These are phyloP conservation scores for Malus hybrid DNA, from an alignment of 331 rosid genomes.

Conservation along the genomic window DNA sequence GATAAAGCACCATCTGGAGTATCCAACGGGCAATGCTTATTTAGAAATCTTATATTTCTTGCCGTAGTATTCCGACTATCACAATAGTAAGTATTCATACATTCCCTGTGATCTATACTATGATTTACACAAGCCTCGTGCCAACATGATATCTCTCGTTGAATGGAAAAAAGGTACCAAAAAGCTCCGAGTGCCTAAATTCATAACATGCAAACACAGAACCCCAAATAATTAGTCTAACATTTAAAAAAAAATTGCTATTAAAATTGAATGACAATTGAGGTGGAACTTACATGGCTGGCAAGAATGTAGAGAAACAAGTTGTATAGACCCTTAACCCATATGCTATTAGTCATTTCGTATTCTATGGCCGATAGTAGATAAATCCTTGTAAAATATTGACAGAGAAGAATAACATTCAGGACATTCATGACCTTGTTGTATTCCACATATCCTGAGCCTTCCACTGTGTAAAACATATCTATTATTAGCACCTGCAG, in stretches of 20 bases:
- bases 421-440: constrained; percentile 7
- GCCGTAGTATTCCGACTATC: not conserved
- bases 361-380: not conserved
- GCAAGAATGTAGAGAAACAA: constrained; percentile 28
- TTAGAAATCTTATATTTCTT: not conserved
- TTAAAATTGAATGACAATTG: too few species aligned
- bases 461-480: not conserved
- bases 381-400: constrained; percentile 12
- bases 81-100: constrained; percentile 1
- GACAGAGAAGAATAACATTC: not conserved
- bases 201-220: too few species aligned
- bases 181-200: constrained; percentile 23
- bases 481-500: constrained; percentile 6
- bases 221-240: too few species aligned
- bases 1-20: not conserved
- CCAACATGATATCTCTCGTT: not conserved
- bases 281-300: constrained; percentile 19
- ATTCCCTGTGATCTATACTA: not conserved
- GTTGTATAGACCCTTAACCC: constrained; percentile 23
- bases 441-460: not conserved
- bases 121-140: not conserved
- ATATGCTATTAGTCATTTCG: not conserved
- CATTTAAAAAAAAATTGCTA: not conserved
- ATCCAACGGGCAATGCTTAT: not conserved
- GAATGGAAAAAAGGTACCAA: constrained; percentile 27